Percentiles rank a stretch among this genome's conserved stretches.
Conservation (phyloP, 306 rosid species). For the Urtica urens region DNA sequence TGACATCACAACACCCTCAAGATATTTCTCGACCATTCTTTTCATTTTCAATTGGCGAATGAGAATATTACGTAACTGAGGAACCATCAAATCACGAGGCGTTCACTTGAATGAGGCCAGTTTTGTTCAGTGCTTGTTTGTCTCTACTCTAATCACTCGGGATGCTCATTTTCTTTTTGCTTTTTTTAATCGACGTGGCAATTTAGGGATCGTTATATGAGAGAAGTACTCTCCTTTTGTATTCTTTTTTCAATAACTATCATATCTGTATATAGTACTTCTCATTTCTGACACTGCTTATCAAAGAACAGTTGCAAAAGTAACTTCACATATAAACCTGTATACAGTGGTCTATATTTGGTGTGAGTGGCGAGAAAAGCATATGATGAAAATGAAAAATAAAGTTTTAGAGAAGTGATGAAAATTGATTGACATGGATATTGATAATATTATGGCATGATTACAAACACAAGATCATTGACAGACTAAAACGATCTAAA, state of each 20-base stretch:
- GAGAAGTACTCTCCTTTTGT: background rate
- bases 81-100: constrained; percentile 12
- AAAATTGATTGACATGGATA: background rate
- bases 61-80: background rate
- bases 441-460: too few relatives aligned
- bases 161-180: background rate
- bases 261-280: too few relatives aligned
- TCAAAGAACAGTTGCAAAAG: too few relatives aligned
- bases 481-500: background rate
- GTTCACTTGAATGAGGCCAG: background rate
- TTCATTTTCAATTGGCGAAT: background rate
- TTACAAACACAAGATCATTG: too few relatives aligned
- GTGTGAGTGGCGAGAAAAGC: too few relatives aligned
- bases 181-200: constrained; percentile 3
- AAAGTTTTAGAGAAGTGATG: background rate
- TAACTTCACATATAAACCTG: too few relatives aligned
- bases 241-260: background rate
- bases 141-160: constrained; percentile 8
- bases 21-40: background rate
- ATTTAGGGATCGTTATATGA: background rate
- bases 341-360: too few relatives aligned
- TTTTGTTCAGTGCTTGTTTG: background rate
- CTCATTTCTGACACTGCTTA: too few relatives aligned
- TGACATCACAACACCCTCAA: background rate
- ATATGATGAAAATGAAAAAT: background rate